phyloP scores from a whole-genome alignment of 257 asterid genomes.

The Euphrasia confusa region DNA sequence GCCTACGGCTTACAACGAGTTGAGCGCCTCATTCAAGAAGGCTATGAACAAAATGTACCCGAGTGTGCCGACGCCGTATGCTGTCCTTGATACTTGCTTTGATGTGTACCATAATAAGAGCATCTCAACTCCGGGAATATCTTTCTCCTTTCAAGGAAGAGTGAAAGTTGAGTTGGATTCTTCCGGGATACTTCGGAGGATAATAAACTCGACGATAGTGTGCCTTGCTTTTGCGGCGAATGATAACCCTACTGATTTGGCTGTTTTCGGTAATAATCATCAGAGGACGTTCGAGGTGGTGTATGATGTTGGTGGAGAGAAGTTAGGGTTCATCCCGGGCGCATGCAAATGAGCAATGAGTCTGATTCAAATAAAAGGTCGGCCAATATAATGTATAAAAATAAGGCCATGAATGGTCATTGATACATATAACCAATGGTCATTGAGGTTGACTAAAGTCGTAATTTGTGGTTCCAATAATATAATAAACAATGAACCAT shows the following conservation, averaged over 20 bases:
- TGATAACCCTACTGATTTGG: not conserved
- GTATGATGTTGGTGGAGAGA: not conserved
- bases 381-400: no score
- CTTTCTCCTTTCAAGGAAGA: not conserved
- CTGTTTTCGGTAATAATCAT: not conserved
- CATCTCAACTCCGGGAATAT: not conserved
- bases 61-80: not conserved
- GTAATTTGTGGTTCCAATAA: no score
- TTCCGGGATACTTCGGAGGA: not conserved
- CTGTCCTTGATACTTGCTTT: not conserved
- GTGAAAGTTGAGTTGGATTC: not conserved
- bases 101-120: not conserved
- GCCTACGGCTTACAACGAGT: slow-evolving; percentile 29
- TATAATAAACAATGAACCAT: no score
- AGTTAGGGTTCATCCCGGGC: not conserved
- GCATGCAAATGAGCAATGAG: not conserved
- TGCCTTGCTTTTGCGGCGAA: not conserved
- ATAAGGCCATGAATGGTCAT: no score
- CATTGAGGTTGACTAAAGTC: no score
- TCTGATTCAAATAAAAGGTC: no score
- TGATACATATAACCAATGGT: no score
- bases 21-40: not conserved
- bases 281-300: not conserved
- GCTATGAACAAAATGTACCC: slow-evolving; percentile 6
- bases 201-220: not conserved